Evolutionary conservation across 2,329 filamentous ascomycete genomes (phyloP), one percentile per base, ranked within the genome.

Genomic region (Beauveria sp.): DNA sequence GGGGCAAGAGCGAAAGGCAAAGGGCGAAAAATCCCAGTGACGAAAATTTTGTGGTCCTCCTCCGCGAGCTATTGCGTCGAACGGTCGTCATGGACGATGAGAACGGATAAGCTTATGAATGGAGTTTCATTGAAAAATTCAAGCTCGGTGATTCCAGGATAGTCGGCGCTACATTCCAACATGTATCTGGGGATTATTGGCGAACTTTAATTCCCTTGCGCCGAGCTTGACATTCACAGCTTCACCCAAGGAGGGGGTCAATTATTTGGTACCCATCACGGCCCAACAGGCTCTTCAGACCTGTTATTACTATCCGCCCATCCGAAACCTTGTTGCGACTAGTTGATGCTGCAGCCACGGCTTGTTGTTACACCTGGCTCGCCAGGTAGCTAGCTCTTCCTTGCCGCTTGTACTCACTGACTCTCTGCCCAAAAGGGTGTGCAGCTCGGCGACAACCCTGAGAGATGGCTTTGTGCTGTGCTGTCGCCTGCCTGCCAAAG

Each of bases 1-100:
- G 53, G 53, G 53, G 18, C 37, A 46, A 12, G 5, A 28, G 14
- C 12, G 8, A 34, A 24, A 44, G 24, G 26, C 24, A 16, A 10
- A 54, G 8, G 16, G 24, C 30, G 34, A 55, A 44, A 18, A 22
- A 43, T 37, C 12, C 24, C 47, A 44, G 56, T 53, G 56, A 59
- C 56, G 48, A 59, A 53, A 53, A 26, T 59, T 59, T 53, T 59
- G 56, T 59, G 56, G 56, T 22, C 14, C 56, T 37, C 12, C 24
- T 28, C 18, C 26, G 3, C 26, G 14, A 28, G 37, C 16, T n/a
- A 52, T 52, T 51, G 34, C 55, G 46, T 58, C 55, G 30, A 34
- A 22, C 24, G 40, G 37, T 59, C 56, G 56, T 59, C 47, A 59
- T 59, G 47, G 48, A 46, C 56, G 26, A 59, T 34, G 24, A 55